A percentile compares a stretch with the other conserved stretches of the same genome.
Evolutionary conservation across 768 basidiomycete genomes (phyloP).

Genomic region (Boletus sensibilis): DNA sequence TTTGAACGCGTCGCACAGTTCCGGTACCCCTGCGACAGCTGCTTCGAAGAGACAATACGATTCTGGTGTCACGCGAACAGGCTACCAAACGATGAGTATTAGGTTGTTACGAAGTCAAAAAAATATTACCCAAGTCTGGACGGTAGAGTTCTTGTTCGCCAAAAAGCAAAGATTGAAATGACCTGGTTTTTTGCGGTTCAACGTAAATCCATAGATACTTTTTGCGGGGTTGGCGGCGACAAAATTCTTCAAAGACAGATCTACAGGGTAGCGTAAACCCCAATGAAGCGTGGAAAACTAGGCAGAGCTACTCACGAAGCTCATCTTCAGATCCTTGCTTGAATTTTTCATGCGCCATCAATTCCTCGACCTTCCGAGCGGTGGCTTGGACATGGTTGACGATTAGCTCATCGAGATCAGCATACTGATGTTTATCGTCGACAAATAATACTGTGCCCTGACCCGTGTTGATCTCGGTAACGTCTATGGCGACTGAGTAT

Average conservation of each 20-base stretch:
- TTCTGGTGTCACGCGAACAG: conserved; percentile 82
- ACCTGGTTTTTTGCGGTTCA: conserved; percentile 87
- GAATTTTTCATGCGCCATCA: conserved; percentile 95
- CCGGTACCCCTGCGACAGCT: conserved; percentile 85
- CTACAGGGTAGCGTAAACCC: conserved; percentile 38
- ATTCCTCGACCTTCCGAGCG: conserved; percentile 88
- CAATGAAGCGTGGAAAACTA: neutral
- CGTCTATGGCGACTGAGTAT: conserved; percentile 49
- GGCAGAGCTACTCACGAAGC: conserved; percentile 63
- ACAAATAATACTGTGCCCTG: conserved; percentile 68
- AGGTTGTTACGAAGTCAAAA: neutral
- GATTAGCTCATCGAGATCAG: conserved; percentile 94
- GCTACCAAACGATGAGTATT: conserved; percentile 42
- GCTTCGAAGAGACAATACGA: conserved; percentile 91
- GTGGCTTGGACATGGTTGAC: conserved; percentile 96
- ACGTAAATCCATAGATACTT: conserved; percentile 93
- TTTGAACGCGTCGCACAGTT: conserved; percentile 98
- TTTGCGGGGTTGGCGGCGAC: conserved; percentile 91
- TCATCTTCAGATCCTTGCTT: conserved; percentile 85
- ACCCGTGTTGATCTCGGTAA: conserved; percentile 77
- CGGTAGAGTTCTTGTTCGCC: conserved; percentile 84
- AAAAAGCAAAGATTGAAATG: conserved; percentile 94
- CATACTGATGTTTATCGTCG: conserved; percentile 77
- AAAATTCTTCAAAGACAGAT: conserved; percentile 84
- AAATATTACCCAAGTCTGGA: conserved; percentile 80